Conservation (phyloP, 2,329 filamentous ascomycete species). For the Talaromyces sp. region DNA sequence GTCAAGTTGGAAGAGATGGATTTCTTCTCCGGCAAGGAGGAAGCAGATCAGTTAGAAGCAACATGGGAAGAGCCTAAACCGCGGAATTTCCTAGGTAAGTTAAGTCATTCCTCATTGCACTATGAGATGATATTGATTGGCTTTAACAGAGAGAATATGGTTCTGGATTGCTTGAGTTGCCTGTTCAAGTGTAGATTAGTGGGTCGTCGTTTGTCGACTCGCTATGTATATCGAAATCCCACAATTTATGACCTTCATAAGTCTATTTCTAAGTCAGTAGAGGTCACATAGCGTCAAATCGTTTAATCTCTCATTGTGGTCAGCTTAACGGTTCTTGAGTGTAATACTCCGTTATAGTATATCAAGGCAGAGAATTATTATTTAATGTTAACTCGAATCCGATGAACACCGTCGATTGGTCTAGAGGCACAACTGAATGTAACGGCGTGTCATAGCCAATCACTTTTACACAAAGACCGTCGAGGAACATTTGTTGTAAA, state of each 20-base stretch:
- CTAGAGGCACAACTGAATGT: conserved; percentile 2
- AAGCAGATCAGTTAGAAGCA: conserved; percentile 21
- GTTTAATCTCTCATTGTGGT: not conserved
- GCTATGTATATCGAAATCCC: not conserved
- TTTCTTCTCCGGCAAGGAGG: conserved; percentile 38
- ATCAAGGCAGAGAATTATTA: no score
- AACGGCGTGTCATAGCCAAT: conserved; percentile 7
- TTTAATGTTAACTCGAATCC: no score
- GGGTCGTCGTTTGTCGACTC: not conserved
- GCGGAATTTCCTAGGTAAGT: conserved; percentile 7
- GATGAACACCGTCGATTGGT: conserved; percentile 14
- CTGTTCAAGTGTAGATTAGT: not conserved
- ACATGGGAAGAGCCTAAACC: conserved; percentile 9
- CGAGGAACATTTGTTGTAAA: conserved; percentile 12
- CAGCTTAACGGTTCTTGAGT: no score
- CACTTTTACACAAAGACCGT: conserved; percentile 17
- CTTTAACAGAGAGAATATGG: conserved; percentile 4
- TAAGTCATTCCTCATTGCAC: not conserved
- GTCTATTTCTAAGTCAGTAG: not conserved
- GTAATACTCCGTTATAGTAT: no score
- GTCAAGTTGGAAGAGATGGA: conserved; percentile 35
- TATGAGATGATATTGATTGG: not conserved
- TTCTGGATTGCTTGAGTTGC: conserved; percentile 5
- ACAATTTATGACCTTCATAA: not conserved
- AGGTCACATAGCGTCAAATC: not conserved